A percentile compares a stretch with the other conserved stretches of the same genome.
Conservation (phyloP, 75 land plant genomes). For the Sequoiadendron giganteum region DNA sequence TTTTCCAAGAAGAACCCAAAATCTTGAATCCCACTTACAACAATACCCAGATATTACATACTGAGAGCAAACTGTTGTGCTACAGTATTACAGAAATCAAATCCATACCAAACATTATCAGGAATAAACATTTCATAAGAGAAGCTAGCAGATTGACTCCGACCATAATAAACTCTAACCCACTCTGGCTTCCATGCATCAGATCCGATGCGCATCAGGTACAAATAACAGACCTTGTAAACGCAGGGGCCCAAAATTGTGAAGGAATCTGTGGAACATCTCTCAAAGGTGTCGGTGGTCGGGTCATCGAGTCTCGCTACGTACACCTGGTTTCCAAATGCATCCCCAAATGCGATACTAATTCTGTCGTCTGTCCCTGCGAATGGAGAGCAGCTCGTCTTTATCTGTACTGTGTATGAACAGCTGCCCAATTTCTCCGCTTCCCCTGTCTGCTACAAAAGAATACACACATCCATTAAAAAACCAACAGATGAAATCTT, state of each 20-base stretch:
- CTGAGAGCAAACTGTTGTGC: neutral
- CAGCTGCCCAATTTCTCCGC: slow-evolving; percentile 19
- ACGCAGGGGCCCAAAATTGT: slow-evolving; percentile 51
- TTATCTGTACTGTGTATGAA: slow-evolving; percentile 39
- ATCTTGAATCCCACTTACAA: neutral
- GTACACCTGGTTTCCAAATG: slow-evolving; percentile 36
- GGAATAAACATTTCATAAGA: slow-evolving; percentile 46
- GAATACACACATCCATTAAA: neutral
- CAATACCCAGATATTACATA: neutral
- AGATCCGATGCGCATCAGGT: slow-evolving; percentile 38
- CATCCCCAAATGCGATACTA: slow-evolving; percentile 21
- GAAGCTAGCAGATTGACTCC: slow-evolving; percentile 33
- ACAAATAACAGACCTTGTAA: slow-evolving; percentile 48
- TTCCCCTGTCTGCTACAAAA: neutral
- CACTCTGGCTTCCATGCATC: slow-evolving; percentile 55
- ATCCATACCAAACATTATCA: slow-evolving; percentile 49
- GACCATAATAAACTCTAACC: slow-evolving; percentile 34
- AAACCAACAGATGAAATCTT: neutral
- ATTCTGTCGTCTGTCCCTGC: slow-evolving; percentile 40
- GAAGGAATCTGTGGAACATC: slow-evolving; percentile 58
- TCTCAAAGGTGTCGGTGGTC: slow-evolving; percentile 38
- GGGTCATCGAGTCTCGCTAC: slow-evolving; percentile 59
- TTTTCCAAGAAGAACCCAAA: neutral
- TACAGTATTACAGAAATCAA: slow-evolving; percentile 28
- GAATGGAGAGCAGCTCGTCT: slow-evolving; percentile 54